Conservation (phyloP, 192 early-diverging fungal species). For the Backusella mclennaniae region DNA sequence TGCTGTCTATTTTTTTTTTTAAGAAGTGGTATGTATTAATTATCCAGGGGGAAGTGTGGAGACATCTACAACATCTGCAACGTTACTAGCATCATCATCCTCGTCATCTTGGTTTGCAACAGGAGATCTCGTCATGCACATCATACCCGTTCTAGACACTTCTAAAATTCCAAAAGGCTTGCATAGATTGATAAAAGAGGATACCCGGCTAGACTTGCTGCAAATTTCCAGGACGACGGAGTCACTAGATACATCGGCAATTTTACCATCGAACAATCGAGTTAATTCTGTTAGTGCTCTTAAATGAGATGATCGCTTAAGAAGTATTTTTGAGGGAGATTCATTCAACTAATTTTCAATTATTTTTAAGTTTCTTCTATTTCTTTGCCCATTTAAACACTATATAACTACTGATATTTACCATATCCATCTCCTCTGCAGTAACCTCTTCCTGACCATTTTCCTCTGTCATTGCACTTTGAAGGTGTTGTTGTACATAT, state of each 20-base stretch:
- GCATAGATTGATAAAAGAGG: conserved; percentile 91
- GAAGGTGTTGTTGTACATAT: conserved; percentile 54
- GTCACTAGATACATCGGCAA: conserved; percentile 87
- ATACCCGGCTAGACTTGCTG: conserved; percentile 83
- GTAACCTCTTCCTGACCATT: conserved; percentile 13
- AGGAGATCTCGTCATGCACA: conserved; percentile 95
- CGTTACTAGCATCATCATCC: conserved; percentile 54
- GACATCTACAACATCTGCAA: conserved; percentile 72
- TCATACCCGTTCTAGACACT: conserved; percentile 87
- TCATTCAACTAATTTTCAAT: background rate
- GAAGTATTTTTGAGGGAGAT: conserved; percentile 44
- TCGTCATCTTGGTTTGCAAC: conserved; percentile 73
- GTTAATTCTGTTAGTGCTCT: conserved; percentile 81
- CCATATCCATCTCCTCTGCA: conserved; percentile 8
- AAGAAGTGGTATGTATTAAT: conserved; percentile 10
- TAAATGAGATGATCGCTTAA: conserved; percentile 61
- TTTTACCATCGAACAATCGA: conserved; percentile 78
- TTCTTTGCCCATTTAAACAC: background rate
- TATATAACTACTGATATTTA: background rate
- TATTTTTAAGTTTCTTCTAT: background rate
- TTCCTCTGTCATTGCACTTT: conserved; percentile 14
- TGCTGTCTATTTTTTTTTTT: background rate
- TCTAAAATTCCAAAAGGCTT: conserved; percentile 97
- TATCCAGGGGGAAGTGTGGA: conserved; percentile 93
- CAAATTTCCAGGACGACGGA: conserved; percentile 81